These are phyloP conservation scores for Zygosaccharomyces sapae DNA, from an alignment of 1,139 yeast genomes.

Conservation along the genomic window DNA sequence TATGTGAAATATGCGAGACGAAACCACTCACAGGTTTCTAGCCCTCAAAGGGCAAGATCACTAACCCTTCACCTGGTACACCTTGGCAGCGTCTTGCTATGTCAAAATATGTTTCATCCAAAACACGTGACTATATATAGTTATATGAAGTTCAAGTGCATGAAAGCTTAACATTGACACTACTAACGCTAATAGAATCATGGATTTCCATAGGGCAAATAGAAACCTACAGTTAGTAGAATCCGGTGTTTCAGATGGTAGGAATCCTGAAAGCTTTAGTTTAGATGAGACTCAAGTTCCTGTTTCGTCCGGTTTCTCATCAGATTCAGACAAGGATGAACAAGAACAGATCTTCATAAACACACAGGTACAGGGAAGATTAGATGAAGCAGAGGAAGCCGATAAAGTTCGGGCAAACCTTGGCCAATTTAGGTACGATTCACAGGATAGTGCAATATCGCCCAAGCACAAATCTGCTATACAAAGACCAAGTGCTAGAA, in stretches of 20 bases:
- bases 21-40: too few relatives aligned
- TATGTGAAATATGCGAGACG: too few relatives aligned
- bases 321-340: constrained; percentile 3
- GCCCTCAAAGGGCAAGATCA: too few relatives aligned
- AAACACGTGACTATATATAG: not conserved
- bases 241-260: constrained; percentile 4
- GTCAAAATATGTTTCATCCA: too few relatives aligned
- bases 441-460: not conserved
- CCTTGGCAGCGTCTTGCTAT: too few relatives aligned
- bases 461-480: not conserved
- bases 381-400: constrained; percentile 29
- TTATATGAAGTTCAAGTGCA: not conserved
- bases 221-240: constrained; percentile 22
- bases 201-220: constrained; percentile 26
- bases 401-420: constrained; percentile 15
- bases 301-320: constrained; percentile 13
- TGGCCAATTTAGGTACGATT: constrained; percentile 21
- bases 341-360: constrained; percentile 22
- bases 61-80: too few relatives aligned
- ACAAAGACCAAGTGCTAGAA: constrained; percentile 5
- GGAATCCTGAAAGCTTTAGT: constrained; percentile 8
- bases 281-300: constrained; percentile 27
- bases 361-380: constrained; percentile 33
- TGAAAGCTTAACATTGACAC: not conserved
- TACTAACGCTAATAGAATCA: constrained; percentile 4